phyloP scores from a whole-genome alignment of 306 rosid genomes.

The Pyrus communis region DNA sequence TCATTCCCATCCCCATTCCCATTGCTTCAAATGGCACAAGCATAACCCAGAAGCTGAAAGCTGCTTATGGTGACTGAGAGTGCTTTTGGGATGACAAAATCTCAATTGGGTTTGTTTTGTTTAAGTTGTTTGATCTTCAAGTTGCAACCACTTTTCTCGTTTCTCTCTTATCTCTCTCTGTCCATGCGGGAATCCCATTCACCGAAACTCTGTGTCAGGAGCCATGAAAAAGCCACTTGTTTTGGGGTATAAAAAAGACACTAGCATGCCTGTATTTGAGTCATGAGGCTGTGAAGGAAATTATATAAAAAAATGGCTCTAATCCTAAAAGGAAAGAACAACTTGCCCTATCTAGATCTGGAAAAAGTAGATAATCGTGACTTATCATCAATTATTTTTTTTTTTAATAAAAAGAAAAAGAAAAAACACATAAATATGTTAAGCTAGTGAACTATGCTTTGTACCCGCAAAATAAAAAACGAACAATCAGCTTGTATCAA shows the following conservation, averaged over 20 bases:
- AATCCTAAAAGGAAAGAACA: slow-evolving; percentile 5
- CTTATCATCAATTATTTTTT: fast-evolving
- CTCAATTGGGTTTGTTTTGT: slow-evolving; percentile 28
- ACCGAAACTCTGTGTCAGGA: slow-evolving; percentile 53
- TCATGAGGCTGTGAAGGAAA: slow-evolving; percentile 36
- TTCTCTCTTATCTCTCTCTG: slow-evolving; percentile 6
- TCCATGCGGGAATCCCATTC: slow-evolving; percentile 63
- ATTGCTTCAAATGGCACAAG: slow-evolving; percentile 27
- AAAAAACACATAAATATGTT: too few relatives aligned
- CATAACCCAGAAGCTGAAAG: slow-evolving; percentile 22
- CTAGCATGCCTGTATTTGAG: slow-evolving; percentile 78
- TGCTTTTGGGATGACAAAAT: slow-evolving; percentile 13
- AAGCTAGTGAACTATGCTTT: neutral
- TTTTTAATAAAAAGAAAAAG: too few relatives aligned
- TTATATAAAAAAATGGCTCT: slow-evolving; percentile 22
- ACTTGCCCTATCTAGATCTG: neutral
- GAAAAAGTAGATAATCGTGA: fast-evolving
- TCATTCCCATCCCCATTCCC: slow-evolving; percentile 49
- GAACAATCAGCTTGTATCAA: neutral
- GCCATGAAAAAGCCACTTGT: slow-evolving; percentile 34
- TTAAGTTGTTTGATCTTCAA: slow-evolving; percentile 39
- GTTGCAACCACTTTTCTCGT: slow-evolving; percentile 32
- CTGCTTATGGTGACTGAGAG: slow-evolving; percentile 22
- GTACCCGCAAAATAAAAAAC: neutral
- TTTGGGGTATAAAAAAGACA: slow-evolving; percentile 36